Evolutionary conservation across 2,329 filamentous ascomycete genomes (phyloP).

Genomic region (Penicillium sp.): DNA sequence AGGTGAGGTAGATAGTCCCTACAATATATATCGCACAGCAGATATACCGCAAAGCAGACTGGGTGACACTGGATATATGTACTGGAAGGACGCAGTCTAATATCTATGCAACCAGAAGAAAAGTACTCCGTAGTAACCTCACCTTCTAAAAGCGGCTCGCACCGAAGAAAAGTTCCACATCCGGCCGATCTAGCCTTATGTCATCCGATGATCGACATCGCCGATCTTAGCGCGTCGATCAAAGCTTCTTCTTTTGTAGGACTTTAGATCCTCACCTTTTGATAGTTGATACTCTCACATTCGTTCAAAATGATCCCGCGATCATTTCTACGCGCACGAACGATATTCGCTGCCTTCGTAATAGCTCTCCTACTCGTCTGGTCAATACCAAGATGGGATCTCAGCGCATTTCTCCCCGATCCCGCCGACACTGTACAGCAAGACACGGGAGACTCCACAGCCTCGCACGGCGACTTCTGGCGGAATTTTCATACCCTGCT

Average conservation of each 20-base stretch:
- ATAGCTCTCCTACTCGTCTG: conserved; percentile 9
- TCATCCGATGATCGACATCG: background rate
- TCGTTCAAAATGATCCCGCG: conserved; percentile 4
- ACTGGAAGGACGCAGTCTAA: too few species aligned
- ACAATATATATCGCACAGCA: too few species aligned
- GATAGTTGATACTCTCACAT: background rate
- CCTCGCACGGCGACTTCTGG: conserved; percentile 31
- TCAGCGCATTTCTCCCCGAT: background rate
- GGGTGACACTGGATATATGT: too few species aligned
- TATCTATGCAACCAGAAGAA: too few species aligned
- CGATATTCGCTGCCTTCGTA: conserved; percentile 7
- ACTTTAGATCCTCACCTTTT: background rate
- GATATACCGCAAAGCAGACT: too few species aligned
- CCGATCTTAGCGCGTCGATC: background rate
- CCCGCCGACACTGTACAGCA: background rate
- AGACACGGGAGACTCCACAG: conserved; percentile 5
- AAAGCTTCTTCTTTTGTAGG: background rate
- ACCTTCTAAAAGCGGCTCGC: too few species aligned
- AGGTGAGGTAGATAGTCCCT: too few species aligned
- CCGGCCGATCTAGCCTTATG: background rate
- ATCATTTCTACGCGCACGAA: conserved; percentile 14
- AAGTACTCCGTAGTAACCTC: too few species aligned
- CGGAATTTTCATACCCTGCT: conserved; percentile 32
- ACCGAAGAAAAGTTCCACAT: too few species aligned
- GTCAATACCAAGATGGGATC: conserved; percentile 10